Evolutionary conservation across 768 basidiomycete species (phyloP).

Genomic region (Calvatia gigantea): DNA sequence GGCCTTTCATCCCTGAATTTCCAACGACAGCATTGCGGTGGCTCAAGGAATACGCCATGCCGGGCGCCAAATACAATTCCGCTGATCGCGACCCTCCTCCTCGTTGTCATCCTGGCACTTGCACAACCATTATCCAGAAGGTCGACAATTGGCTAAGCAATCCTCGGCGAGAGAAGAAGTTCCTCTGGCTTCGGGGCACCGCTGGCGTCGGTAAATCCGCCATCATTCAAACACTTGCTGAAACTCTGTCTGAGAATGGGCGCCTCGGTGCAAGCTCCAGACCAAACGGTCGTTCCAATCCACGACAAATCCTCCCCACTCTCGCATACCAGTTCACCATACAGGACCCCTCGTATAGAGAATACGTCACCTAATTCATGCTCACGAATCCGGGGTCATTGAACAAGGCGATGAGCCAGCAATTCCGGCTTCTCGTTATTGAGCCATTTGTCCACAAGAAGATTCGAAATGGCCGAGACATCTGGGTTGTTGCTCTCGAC

Average conservation of each 20-base stretch:
- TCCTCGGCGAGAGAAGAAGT: background rate
- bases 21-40: too few relatives aligned
- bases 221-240: conserved; percentile 27
- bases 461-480: background rate
- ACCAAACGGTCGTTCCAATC: background rate
- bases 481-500: conserved; percentile 18
- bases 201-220: conserved; percentile 27
- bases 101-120: conserved; percentile 18
- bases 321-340: conserved; percentile 21
- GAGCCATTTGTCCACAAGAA: conserved; percentile 10
- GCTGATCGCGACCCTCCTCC: conserved; percentile 15
- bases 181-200: conserved; percentile 21
- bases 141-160: conserved; percentile 12
- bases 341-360: background rate
- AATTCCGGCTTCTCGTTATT: conserved; percentile 14
- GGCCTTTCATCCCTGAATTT: too few relatives aligned
- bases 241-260: conserved; percentile 1
- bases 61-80: conserved; percentile 17
- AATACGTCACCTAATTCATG: conserved; percentile 8
- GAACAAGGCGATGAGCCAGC: conserved; percentile 9
- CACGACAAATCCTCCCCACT: conserved; percentile 16
- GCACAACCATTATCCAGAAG: conserved; percentile 10
- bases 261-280: conserved; percentile 15
- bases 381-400: conserved; percentile 5
- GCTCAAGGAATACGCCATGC: background rate